A percentile compares a stretch with the other conserved stretches of the same genome.
phyloP scores from a whole-genome alignment of 192 early-diverging fungal genomes.

The Umbelopsis sp. region DNA sequence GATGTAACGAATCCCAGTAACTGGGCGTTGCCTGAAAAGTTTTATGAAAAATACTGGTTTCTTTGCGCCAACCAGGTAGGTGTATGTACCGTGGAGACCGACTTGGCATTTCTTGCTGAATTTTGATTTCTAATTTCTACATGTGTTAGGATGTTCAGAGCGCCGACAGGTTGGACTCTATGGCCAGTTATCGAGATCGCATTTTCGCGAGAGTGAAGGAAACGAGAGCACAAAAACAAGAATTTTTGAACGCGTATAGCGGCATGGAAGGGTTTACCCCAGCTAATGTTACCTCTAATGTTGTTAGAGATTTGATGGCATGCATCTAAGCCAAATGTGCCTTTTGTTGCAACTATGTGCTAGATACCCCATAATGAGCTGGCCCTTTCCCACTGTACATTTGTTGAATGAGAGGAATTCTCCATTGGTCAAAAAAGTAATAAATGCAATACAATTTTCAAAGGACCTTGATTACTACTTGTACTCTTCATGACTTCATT shows the following conservation, averaged over 20 bases:
- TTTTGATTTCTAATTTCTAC: too few species aligned
- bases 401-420: neutral
- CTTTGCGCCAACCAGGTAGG: constrained; percentile 28
- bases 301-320: too few species aligned
- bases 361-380: neutral
- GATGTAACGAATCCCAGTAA: constrained; percentile 29
- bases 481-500: too few species aligned
- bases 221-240: neutral
- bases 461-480: too few species aligned
- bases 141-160: neutral
- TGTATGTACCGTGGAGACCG: neutral
- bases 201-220: neutral
- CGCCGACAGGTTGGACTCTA: neutral
- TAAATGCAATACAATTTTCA: too few species aligned
- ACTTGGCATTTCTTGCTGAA: too few species aligned
- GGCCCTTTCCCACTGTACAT: neutral
- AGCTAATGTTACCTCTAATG: too few species aligned
- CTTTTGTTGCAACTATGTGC: too few species aligned
- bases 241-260: neutral
- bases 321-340: too few species aligned
- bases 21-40: constrained; percentile 22
- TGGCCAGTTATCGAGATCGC: neutral
- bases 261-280: neutral
- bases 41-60: constrained; percentile 36
- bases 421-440: neutral